Conservation (phyloP, 352 stramenopile species). For the Phytophthora capsici region DNA sequence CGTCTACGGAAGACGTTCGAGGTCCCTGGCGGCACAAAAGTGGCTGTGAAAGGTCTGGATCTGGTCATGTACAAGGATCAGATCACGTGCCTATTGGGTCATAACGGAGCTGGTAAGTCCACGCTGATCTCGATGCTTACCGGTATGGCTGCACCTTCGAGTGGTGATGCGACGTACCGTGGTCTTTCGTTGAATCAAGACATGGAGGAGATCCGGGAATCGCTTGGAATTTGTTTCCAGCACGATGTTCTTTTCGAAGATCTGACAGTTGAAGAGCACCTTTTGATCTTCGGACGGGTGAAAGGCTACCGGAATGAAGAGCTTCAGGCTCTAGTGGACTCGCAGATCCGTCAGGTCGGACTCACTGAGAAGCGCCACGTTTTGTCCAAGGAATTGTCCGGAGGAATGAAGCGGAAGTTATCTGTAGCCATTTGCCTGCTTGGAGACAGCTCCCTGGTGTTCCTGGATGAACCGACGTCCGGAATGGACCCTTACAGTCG, state of each 20-base stretch:
- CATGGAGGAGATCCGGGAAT: conserved; percentile 64
- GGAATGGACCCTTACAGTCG: conserved; percentile 95
- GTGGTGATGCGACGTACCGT: conserved; percentile 59
- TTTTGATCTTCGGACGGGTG: conserved; percentile 62
- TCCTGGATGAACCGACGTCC: conserved; percentile 90
- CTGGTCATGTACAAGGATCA: conserved; percentile 89
- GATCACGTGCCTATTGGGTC: conserved; percentile 89
- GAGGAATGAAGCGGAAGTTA: conserved; percentile 90
- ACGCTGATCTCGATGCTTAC: conserved; percentile 92
- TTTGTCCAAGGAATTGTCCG: conserved; percentile 55
- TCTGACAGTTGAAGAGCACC: conserved; percentile 71
- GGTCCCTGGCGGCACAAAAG: conserved; percentile 65
- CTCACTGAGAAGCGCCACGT: conserved; percentile 54
- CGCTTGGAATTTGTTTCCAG: conserved; percentile 77
- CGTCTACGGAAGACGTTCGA: conserved; percentile 62
- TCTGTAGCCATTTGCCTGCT: conserved; percentile 89
- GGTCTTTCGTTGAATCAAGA: conserved; percentile 73
- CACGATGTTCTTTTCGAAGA: conserved; percentile 75
- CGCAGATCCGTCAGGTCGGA: conserved; percentile 51
- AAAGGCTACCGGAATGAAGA: conserved; percentile 48
- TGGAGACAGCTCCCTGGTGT: conserved; percentile 76
- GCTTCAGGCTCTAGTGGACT: conserved; percentile 29
- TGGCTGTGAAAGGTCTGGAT: conserved; percentile 76
- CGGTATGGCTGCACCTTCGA: conserved; percentile 59
- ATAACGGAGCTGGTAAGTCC: conserved; percentile 92